Conservation (phyloP, 345 rosid genomes). For the Aethionema arabicum region DNA sequence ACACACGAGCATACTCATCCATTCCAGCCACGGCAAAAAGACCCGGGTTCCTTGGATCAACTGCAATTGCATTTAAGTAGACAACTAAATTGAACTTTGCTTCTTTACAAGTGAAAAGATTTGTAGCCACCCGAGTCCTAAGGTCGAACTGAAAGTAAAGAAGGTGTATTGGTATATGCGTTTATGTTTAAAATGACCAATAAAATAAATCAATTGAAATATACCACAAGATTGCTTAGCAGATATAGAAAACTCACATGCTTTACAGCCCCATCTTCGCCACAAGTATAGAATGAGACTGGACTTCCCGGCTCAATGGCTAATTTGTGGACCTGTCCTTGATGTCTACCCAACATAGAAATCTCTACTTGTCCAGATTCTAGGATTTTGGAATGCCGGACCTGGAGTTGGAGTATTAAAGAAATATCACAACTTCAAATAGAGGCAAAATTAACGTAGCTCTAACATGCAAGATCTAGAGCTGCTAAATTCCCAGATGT, state of each 20-base stretch:
- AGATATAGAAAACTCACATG: slow-evolving; percentile 54
- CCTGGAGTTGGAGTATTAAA: slow-evolving; percentile 40
- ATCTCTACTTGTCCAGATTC: slow-evolving; percentile 64
- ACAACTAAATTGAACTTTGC: slow-evolving; percentile 36
- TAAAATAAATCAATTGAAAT: background rate
- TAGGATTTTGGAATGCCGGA: slow-evolving; percentile 61
- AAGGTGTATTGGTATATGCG: slow-evolving; percentile 9
- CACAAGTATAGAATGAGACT: slow-evolving; percentile 71
- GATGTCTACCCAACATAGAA: slow-evolving; percentile 53
- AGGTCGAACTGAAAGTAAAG: slow-evolving; percentile 75
- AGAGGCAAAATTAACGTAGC: slow-evolving; percentile 1
- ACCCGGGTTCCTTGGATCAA: slow-evolving; percentile 81
- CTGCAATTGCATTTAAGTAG: slow-evolving; percentile 70
- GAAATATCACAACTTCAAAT: background rate
- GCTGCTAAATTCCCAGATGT: background rate
- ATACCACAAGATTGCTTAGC: background rate
- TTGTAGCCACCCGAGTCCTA: slow-evolving; percentile 58
- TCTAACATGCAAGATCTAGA: background rate
- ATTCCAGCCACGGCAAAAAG: slow-evolving; percentile 77
- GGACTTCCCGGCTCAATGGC: slow-evolving; percentile 91
- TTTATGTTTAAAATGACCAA: background rate
- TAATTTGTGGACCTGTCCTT: slow-evolving; percentile 65
- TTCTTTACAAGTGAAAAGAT: slow-evolving; percentile 69
- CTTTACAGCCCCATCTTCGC: slow-evolving; percentile 85
- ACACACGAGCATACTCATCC: slow-evolving; percentile 78